These are phyloP conservation scores for Phytophthora idaei DNA, from an alignment of 352 stramenopile species.

Conservation along the genomic window DNA sequence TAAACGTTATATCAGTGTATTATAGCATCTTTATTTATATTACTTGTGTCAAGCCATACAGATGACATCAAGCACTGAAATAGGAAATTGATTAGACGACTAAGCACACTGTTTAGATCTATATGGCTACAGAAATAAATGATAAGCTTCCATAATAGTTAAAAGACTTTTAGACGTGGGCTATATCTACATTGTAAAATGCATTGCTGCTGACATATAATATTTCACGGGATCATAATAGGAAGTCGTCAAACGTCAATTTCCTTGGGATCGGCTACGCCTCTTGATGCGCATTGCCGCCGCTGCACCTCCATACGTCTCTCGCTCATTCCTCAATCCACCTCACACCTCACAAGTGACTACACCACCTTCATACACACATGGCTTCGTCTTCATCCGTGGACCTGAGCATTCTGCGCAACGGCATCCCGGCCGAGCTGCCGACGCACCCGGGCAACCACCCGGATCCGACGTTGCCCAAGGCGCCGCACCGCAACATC, in stretches of 20 bases:
- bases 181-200: neutral
- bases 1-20: neutral
- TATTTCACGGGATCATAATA: slow-evolving; percentile 1
- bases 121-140: neutral
- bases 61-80: slow-evolving; percentile 13
- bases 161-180: neutral
- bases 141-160: neutral
- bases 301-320: slow-evolving; percentile 5
- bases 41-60: neutral
- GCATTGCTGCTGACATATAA: neutral
- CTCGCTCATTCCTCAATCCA: slow-evolving; percentile 31
- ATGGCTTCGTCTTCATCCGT: slow-evolving; percentile 40
- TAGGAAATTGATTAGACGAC: slow-evolving; percentile 31
- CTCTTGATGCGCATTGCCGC: slow-evolving; percentile 19
- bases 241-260: slow-evolving; percentile 23
- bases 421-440: slow-evolving; percentile 54
- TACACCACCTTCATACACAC: neutral
- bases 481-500: slow-evolving; percentile 58
- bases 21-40: neutral
- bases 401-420: slow-evolving; percentile 55
- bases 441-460: slow-evolving; percentile 60
- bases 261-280: slow-evolving; percentile 18
- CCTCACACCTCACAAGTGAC: slow-evolving; percentile 15
- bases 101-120: neutral
- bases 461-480: slow-evolving; percentile 55